Percentiles rank a stretch among this genome's conserved stretches.
These are phyloP conservation scores for Tephrocybe rancida DNA, from an alignment of 768 basidiomycete genomes.

Conservation along the genomic window DNA sequence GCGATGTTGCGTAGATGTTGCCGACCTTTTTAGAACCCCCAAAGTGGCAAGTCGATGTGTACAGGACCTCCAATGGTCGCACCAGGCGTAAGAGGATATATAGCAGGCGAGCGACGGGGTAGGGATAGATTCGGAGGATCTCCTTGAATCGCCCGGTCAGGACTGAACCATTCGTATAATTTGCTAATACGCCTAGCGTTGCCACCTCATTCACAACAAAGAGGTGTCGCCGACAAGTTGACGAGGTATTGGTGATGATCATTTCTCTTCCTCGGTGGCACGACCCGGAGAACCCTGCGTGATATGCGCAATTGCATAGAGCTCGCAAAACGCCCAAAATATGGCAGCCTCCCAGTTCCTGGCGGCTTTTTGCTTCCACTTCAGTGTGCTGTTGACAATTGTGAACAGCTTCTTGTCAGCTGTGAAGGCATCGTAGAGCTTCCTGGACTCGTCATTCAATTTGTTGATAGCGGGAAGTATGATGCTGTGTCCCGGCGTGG, in stretches of 20 bases:
- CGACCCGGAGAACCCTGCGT: background rate
- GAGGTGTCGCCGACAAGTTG: background rate
- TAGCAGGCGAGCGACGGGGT: background rate
- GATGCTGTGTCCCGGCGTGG: no score
- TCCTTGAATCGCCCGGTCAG: background rate
- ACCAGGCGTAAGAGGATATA: background rate
- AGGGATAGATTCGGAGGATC: background rate
- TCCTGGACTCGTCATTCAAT: no score
- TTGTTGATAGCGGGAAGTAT: no score
- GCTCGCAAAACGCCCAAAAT: background rate
- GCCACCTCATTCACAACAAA: background rate
- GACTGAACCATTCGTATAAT: background rate
- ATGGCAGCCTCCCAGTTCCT: background rate
- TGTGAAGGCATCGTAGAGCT: no score
- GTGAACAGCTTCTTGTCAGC: no score
- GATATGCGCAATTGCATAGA: background rate
- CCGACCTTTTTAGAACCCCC: no score
- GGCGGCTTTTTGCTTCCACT: no score
- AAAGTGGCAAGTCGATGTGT: no score
- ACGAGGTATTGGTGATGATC: background rate
- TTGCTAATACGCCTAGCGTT: background rate
- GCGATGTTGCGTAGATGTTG: no score
- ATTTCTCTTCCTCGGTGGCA: background rate
- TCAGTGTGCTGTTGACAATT: no score
- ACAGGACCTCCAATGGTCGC: background rate